Evolutionary conservation across 2,329 filamentous ascomycete genomes (phyloP).

Genomic region (Amesomyces nigricolor): DNA sequence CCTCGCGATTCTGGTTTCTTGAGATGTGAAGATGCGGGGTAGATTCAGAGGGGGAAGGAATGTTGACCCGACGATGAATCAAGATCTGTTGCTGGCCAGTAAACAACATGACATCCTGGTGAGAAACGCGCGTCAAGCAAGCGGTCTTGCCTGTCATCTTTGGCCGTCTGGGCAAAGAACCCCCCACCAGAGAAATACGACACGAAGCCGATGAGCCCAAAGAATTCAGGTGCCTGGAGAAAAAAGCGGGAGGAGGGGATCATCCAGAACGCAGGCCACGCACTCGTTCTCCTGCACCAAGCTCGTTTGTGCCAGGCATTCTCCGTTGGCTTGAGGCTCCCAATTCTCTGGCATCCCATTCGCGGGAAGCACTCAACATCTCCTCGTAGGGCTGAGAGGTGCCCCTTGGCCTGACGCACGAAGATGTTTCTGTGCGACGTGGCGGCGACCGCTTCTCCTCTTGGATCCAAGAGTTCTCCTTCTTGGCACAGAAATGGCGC

Average conservation of each 20-base stretch:
- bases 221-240: slow-evolving; percentile 17
- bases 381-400: slow-evolving; percentile 15
- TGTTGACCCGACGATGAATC: no score
- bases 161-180: neutral
- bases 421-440: neutral
- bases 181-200: neutral
- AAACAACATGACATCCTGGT: neutral
- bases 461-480: neutral
- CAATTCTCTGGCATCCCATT: slow-evolving; percentile 21
- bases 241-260: neutral
- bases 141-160: neutral
- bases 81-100: no score
- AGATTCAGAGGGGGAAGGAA: no score
- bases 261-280: neutral
- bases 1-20: no score
- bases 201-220: neutral
- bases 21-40: no score
- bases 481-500: slow-evolving; percentile 1
- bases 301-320: slow-evolving; percentile 6
- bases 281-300: slow-evolving; percentile 8
- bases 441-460: neutral
- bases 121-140: neutral
- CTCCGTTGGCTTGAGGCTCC: slow-evolving; percentile 20
- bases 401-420: slow-evolving; percentile 6
- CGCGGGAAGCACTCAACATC: neutral